A percentile compares a stretch with the other conserved stretches of the same genome.
Evolutionary conservation across 169 alveolate species (phyloP).

Genomic region (Eimeria acervulina): DNA sequence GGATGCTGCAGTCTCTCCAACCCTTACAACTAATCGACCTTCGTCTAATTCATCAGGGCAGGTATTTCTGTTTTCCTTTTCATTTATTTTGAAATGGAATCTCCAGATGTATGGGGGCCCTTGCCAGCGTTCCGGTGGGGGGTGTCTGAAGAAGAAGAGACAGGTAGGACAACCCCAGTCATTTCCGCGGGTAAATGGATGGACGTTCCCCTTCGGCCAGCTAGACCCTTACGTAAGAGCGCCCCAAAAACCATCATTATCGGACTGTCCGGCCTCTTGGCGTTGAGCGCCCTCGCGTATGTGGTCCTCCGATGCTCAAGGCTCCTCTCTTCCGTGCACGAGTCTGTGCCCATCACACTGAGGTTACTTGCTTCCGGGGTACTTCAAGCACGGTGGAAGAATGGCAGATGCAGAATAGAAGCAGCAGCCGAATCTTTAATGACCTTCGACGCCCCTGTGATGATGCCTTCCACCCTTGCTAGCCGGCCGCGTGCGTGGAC

Average conservation of each 20-base stretch:
- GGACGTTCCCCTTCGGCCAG: neutral
- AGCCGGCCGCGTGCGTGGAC: neutral
- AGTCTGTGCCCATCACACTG: neutral
- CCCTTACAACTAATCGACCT: neutral
- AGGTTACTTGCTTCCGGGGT: conserved; percentile 27
- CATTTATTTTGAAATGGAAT: neutral
- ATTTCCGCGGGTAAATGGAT: neutral
- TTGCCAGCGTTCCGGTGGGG: neutral
- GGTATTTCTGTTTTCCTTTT: neutral
- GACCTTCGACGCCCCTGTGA: neutral
- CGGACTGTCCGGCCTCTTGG: neutral
- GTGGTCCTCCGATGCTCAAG: conserved; percentile 13
- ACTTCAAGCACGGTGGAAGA: neutral
- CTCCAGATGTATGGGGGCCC: neutral
- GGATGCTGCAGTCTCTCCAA: neutral
- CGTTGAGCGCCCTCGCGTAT: neutral
- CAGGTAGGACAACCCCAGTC: neutral
- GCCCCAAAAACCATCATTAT: neutral
- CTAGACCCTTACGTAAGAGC: neutral
- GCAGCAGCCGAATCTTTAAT: neutral
- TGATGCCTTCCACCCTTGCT: neutral
- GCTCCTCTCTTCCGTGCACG: neutral
- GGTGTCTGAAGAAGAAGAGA: conserved; percentile 14
- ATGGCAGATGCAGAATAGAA: neutral
- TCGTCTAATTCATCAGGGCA: neutral